Percentiles rank a stretch among this genome's conserved stretches.
These are phyloP conservation scores for Fraxinus angustifolia DNA, from an alignment of 305 asterid genomes.

Conservation along the genomic window DNA sequence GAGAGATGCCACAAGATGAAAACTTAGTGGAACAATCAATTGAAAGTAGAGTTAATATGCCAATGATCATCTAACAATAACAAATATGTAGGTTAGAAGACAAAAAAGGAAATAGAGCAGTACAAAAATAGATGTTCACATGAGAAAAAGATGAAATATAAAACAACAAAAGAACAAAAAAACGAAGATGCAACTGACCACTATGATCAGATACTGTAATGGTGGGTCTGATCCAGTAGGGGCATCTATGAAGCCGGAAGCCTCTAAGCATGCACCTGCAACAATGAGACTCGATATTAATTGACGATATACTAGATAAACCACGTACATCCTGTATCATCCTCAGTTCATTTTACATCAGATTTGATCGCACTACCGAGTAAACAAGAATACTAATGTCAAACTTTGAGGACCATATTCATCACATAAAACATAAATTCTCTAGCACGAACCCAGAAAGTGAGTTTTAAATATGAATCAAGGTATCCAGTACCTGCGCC, in stretches of 20 bases:
- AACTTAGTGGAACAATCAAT: background rate
- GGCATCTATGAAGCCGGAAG: slow-evolving; percentile 92
- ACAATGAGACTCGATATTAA: slow-evolving; percentile 16
- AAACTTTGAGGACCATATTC: slow-evolving; percentile 19
- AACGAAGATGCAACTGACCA: slow-evolving; percentile 42
- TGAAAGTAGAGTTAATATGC: background rate
- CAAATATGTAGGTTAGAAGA: background rate
- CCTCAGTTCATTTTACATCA: slow-evolving; percentile 7
- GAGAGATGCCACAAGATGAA: background rate
- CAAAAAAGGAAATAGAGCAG: background rate
- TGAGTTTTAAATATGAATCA: background rate
- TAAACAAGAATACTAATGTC: background rate
- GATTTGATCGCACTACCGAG: slow-evolving; percentile 2
- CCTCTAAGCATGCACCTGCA: slow-evolving; percentile 98
- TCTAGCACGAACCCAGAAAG: background rate
- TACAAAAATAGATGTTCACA: background rate
- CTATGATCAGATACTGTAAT: slow-evolving; percentile 85
- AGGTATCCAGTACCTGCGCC: slow-evolving; percentile 68
- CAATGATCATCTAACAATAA: background rate
- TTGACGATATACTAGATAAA: background rate
- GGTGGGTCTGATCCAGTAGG: slow-evolving; percentile 93
- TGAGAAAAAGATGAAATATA: background rate
- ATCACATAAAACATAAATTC: background rate
- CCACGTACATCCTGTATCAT: slow-evolving; percentile 9
- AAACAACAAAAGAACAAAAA: background rate